phyloP scores from a whole-genome alignment of 2,329 filamentous ascomycete species.

The Hymenoscyphus salicellus region DNA sequence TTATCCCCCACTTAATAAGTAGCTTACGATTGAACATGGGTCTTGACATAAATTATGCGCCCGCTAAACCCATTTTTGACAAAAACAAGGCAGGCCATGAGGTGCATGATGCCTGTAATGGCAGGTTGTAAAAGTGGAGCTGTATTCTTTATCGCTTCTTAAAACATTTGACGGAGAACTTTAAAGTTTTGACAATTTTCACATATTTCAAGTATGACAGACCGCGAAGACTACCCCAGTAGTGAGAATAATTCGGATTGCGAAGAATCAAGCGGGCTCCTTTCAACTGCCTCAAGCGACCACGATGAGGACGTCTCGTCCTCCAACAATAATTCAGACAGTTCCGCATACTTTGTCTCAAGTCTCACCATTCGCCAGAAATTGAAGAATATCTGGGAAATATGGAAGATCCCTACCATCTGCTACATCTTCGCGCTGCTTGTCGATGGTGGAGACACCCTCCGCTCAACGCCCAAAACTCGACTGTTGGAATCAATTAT shows the following conservation, averaged over 20 bases:
- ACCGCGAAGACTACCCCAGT: background rate
- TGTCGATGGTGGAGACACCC: background rate
- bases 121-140: too few species aligned
- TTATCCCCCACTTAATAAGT: too few species aligned
- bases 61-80: too few species aligned
- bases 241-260: background rate
- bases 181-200: background rate
- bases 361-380: background rate
- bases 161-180: too few species aligned
- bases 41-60: too few species aligned
- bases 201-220: background rate
- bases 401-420: background rate
- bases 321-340: background rate
- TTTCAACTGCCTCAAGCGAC: background rate
- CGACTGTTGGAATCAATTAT: background rate
- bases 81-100: too few species aligned
- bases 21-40: too few species aligned
- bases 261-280: background rate
- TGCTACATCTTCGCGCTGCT: background rate
- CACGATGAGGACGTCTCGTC: background rate
- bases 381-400: background rate
- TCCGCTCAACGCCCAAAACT: background rate
- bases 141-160: too few species aligned
- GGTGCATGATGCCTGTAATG: too few species aligned
- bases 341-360: background rate